Evolutionary conservation across 495 filamentous ascomycete species (phyloP).

Genomic region (Neurospora sp.): DNA sequence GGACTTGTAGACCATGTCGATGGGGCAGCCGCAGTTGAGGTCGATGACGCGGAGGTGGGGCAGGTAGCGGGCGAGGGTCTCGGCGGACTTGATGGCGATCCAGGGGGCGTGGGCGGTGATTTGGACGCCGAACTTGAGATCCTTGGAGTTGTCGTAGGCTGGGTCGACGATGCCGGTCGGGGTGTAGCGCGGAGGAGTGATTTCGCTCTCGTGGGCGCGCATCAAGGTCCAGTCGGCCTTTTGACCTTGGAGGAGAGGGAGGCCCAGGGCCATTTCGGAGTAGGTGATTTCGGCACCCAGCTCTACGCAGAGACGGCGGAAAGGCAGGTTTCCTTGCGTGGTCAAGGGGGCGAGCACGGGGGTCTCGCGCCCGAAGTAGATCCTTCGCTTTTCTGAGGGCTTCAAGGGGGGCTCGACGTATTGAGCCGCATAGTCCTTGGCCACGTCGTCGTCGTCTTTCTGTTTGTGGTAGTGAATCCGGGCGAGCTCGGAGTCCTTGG

Average conservation of each 20-base stretch:
- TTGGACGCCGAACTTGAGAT: conserved; percentile 83
- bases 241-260: conserved; percentile 82
- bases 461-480: conserved; percentile 40
- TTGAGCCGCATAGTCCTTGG: conserved; percentile 62
- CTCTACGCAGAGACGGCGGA: conserved; percentile 81
- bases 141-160: conserved; percentile 70
- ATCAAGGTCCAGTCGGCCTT: conserved; percentile 92
- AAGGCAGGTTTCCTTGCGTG: conserved; percentile 95
- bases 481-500: conserved; percentile 45
- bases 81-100: conserved; percentile 76
- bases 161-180: conserved; percentile 41
- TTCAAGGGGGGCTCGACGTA: conserved; percentile 77
- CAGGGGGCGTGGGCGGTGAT: conserved; percentile 85
- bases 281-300: conserved; percentile 90
- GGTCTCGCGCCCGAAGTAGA: conserved; percentile 91
- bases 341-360: conserved; percentile 78
- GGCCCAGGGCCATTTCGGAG: conserved; percentile 94
- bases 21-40: conserved; percentile 93
- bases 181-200: conserved; percentile 49
- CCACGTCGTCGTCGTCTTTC: conserved; percentile 31
- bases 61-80: conserved; percentile 62
- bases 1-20: conserved; percentile 77
- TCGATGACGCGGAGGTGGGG: conserved; percentile 83
- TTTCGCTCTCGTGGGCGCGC: conserved; percentile 78
- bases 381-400: conserved; percentile 81